Percentiles rank a stretch among this genome's conserved stretches.
phyloP scores from a whole-genome alignment of 805 yeast species.

The Candida maesae region DNA sequence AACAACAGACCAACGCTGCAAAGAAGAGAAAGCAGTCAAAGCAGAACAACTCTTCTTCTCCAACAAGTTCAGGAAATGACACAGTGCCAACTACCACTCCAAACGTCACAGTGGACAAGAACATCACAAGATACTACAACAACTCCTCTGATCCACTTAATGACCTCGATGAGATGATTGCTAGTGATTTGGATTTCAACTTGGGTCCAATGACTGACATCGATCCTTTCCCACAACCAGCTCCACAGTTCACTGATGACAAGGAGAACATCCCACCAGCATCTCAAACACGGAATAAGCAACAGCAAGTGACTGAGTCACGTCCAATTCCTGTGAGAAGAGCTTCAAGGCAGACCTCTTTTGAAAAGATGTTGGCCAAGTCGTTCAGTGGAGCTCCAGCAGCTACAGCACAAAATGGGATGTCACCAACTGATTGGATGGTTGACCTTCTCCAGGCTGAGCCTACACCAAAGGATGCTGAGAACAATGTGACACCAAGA shows the following conservation, averaged over 20 bases:
- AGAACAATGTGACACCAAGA: constrained; percentile 14
- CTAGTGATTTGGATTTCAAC: constrained; percentile 28
- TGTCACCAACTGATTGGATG: constrained; percentile 28
- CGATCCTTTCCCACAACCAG: constrained; percentile 27
- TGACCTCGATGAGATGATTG: constrained; percentile 32
- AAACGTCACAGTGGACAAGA: constrained; percentile 4
- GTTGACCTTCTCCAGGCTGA: constrained; percentile 21
- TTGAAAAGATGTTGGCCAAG: constrained; percentile 37
- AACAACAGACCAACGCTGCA: constrained; percentile 13
- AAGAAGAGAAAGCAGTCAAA: constrained; percentile 7
- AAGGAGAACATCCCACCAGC: constrained; percentile 10
- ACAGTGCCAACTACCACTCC: constrained; percentile 21
- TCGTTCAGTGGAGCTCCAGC: constrained; percentile 32
- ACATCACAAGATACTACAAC: constrained; percentile 11
- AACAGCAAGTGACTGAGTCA: constrained; percentile 1
- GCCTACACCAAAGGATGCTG: constrained; percentile 26
- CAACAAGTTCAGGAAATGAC: constrained; percentile 21
- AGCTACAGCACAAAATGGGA: constrained; percentile 7
- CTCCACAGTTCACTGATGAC: constrained; percentile 6
- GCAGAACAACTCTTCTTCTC: constrained; percentile 17
- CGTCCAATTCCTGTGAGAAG: constrained; percentile 17
- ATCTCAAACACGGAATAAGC: neutral
- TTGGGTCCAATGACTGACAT: constrained; percentile 29
- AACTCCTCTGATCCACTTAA: constrained; percentile 32
- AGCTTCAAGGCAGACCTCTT: constrained; percentile 31